Base-by-base conservation (phyloP, 352 stramenopile species). In the Globisporangium recalcitrans region DNA sequence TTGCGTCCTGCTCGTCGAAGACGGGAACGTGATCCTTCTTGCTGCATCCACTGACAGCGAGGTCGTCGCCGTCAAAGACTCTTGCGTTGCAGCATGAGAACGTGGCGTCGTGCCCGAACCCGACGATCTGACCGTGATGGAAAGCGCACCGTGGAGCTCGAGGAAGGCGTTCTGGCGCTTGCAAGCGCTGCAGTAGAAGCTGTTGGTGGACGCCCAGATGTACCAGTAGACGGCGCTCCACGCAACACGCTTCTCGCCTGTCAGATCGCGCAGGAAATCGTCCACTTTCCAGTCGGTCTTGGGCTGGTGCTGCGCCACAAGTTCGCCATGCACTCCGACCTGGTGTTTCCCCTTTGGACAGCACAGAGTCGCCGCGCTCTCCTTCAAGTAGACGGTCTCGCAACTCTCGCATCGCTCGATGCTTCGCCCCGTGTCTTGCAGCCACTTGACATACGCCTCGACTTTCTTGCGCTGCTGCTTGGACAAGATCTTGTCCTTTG, bases 401-500 rank as follows among this genome's bases (percentile, higher is more conserved):
- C 83, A 93, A 8, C 77, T 64, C 4, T 40, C 53, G 27, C 83
- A 93, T 2, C 73, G 47, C 22, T 77, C 65, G 1, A 92, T 48
- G 4, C 13, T 40, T 3, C 47, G 38, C 1, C 56, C 68, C 16
- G 22, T 7, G 0, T 69, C 60, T 13, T 77, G 48, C n/a, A 91
- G 31, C 0, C 61, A 48, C 34, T 72, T 69, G 10, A 93, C 65
- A 5, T 90, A 58, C 6, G 56, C 58, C 19, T 96, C 83, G 0
- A 97, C 67, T 42, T 95, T 93, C 65, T 93, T 91, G 27, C 84
- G 80, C 52, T 90, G 76, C 4, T 97, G 63, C 54, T 93, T 93
- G 47, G 78, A 90, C 13, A 95, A 58, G 24, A 97, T 84, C 60
- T 95, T 96, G 61, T 95, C 84, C 44, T 94, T 94, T 14, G 79